phyloP scores from a whole-genome alignment of 2,329 filamentous ascomycete species.

The Claviceps cyperi region DNA sequence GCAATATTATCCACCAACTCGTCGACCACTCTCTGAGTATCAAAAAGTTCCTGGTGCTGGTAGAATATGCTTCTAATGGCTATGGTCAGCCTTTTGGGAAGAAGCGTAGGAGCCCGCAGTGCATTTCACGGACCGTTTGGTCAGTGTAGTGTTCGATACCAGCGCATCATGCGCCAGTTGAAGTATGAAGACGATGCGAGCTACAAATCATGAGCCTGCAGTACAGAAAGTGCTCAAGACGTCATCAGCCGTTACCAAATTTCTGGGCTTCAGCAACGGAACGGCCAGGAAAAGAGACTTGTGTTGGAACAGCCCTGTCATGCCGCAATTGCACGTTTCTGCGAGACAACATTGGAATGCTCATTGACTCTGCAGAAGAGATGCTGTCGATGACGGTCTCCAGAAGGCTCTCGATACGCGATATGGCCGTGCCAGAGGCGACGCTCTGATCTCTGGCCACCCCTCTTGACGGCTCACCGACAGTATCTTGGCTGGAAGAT shows the following conservation, averaged over 20 bases:
- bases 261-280: conserved; percentile 32
- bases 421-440: conserved; percentile 3
- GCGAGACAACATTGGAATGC: conserved; percentile 14
- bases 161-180: conserved; percentile 46
- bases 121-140: conserved; percentile 39
- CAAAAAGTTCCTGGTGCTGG: conserved; percentile 57
- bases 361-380: conserved; percentile 12
- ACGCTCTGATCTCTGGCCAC: not conserved
- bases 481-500: not conserved
- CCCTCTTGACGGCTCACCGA: not conserved
- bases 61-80: conserved; percentile 61
- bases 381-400: conserved; percentile 16
- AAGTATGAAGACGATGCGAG: conserved; percentile 41
- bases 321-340: conserved; percentile 7
- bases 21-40: conserved; percentile 54
- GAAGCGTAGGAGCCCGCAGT: no score
- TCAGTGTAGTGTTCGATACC: conserved; percentile 37
- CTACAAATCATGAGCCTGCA: conserved; percentile 19
- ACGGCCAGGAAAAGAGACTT: conserved; percentile 32
- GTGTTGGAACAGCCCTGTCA: conserved; percentile 1
- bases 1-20: conserved; percentile 61
- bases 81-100: not conserved
- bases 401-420: conserved; percentile 22
- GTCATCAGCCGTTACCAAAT: conserved; percentile 27
- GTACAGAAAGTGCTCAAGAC: not conserved